Base-by-base conservation (phyloP, 345 rosid species). In the Noccaea caerulescens region DNA sequence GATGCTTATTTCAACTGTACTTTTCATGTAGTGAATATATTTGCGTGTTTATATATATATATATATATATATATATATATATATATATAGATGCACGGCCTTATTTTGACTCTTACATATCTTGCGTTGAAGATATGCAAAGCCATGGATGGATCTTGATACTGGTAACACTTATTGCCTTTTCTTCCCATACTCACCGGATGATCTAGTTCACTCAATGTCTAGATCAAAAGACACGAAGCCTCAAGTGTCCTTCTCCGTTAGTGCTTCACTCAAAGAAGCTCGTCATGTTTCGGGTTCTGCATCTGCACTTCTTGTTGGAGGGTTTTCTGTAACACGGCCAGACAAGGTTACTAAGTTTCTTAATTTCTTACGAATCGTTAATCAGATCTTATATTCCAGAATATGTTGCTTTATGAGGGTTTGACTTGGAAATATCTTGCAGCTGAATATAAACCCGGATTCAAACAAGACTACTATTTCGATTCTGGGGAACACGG, bases 181-280 rank as follows among this genome's bases (percentile, higher is more conserved):
- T 58, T 90, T 93, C 87, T 88, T 87, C 76, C 98, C 97, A 64
- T 83, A 88, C 77, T 82, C 96, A 33, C 97, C 96, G 0, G 96
- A 93, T 84, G 92, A 93, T 76, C 84, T 93, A 81, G 85, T 78
- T 14, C 83, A n/a, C 45, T 86, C 93, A 58, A 27, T 75, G 34
- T 83, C 85, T 11, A 83, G 72, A 79, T 68, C 80, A 25, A 84
- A 72, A 82, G 83, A 82, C 81, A 75, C 74, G 72, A 87, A 78
- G 71, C 82, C 87, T 38, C 85, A 84, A 66, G 47, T 93, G 13
- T 81, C 89, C 47, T 52, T 93, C 77, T 79, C 84, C 13, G 44
- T 93, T 63, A 83, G 60, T 77, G 93, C 85, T 70, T 82, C 86
- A 49, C 68, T 87, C 67, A 80, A 72, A 75, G 92, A 86, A 75